These are phyloP conservation scores for Phycomyces blakesleeanus DNA, from an alignment of 192 early-diverging fungal genomes.

Conservation along the genomic window DNA sequence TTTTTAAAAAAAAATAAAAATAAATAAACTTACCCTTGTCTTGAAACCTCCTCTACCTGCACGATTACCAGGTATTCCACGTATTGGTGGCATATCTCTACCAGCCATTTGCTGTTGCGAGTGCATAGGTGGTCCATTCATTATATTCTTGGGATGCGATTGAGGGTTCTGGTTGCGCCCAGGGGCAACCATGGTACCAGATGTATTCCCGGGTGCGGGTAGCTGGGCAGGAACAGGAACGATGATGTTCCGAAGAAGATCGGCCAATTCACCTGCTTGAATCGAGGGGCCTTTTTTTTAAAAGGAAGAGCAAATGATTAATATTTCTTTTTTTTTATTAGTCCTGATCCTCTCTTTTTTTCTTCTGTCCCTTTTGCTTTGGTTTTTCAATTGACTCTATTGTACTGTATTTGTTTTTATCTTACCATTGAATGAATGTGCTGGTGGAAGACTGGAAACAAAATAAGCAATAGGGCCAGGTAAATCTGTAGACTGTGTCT, in stretches of 20 bases:
- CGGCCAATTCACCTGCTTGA: slow-evolving; percentile 35
- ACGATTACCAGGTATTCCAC: slow-evolving; percentile 15
- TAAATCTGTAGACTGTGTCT: slow-evolving; percentile 27
- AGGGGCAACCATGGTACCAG: slow-evolving; percentile 12
- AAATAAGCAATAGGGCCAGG: slow-evolving; percentile 47
- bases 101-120: slow-evolving; percentile 2
- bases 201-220: neutral
- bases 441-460: slow-evolving; percentile 41
- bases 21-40: slow-evolving; percentile 29
- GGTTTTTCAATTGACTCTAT: neutral
- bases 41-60: slow-evolving; percentile 27
- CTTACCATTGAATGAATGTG: slow-evolving; percentile 39
- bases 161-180: slow-evolving; percentile 1
- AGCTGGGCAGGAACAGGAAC: slow-evolving; percentile 36
- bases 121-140: slow-evolving; percentile 23
- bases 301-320: too few relatives aligned
- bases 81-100: slow-evolving; percentile 22
- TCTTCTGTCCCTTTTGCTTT: too few relatives aligned
- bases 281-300: slow-evolving; percentile 32
- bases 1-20: neutral
- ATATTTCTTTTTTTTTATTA: neutral
- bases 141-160: slow-evolving; percentile 11
- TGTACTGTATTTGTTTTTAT: neutral
- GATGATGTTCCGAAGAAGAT: slow-evolving; percentile 39
- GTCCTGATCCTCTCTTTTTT: too few relatives aligned